Conservation (phyloP, 495 filamentous ascomycete genomes). For the Xylaria cubensis region DNA sequence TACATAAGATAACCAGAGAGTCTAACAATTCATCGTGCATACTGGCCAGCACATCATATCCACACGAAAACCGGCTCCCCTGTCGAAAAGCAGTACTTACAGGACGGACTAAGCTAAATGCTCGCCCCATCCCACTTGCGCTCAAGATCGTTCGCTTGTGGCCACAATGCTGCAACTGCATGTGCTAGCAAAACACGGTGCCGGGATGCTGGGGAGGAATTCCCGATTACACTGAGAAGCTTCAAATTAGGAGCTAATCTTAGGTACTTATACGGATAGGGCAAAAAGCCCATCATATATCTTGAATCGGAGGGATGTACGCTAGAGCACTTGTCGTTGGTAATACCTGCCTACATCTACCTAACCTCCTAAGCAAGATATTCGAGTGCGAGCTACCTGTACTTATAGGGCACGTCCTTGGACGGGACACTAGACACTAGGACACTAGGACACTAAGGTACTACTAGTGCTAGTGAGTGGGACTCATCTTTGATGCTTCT, state of each 20-base stretch:
- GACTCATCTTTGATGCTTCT: conserved; percentile 18
- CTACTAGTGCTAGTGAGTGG: background rate
- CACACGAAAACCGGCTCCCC: conserved; percentile 2
- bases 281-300: background rate
- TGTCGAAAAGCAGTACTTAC: background rate
- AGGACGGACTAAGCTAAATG: background rate
- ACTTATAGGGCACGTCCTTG: background rate
- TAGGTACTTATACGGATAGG: background rate
- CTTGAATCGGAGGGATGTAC: conserved; percentile 8
- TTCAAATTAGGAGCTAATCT: conserved; percentile 5
- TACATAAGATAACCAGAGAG: background rate
- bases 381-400: too few relatives aligned
- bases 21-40: conserved; percentile 27
- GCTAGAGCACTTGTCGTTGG: conserved; percentile 3
- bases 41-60: conserved; percentile 23
- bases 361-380: too few relatives aligned
- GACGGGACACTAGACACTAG: background rate
- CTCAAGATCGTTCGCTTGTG: background rate
- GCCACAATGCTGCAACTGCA: conserved; percentile 1
- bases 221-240: background rate
- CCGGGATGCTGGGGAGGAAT: background rate
- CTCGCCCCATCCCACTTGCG: background rate
- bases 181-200: conserved; percentile 6
- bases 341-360: too few relatives aligned
- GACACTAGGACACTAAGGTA: conserved; percentile 14